Conservation (phyloP, 768 basidiomycete genomes). For the Leccinum subgranulosum region DNA sequence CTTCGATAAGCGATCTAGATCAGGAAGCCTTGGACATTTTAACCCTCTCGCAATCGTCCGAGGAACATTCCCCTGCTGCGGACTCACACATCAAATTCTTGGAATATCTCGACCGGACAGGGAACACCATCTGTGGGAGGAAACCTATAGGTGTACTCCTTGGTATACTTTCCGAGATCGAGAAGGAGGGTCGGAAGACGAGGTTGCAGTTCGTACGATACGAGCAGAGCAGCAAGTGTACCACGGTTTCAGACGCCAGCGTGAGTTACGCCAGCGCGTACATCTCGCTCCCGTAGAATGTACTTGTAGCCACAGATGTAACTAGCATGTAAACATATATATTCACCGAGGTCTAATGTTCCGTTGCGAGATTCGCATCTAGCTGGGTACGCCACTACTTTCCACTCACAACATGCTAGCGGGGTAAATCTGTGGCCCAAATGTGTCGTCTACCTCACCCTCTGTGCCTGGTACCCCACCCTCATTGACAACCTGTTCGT, state of each 20-base stretch:
- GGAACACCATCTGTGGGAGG: slow-evolving; percentile 96
- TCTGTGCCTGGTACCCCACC: slow-evolving; percentile 73
- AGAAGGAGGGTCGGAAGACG: slow-evolving; percentile 34
- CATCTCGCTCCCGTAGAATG: slow-evolving; percentile 45
- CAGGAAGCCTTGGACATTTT: slow-evolving; percentile 81
- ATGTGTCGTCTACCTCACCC: slow-evolving; percentile 50
- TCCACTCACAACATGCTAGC: slow-evolving; percentile 14
- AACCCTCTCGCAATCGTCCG: slow-evolving; percentile 49
- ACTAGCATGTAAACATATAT: neutral
- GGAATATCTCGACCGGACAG: slow-evolving; percentile 64
- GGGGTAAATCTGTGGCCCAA: slow-evolving; percentile 45
- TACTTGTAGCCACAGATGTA: neutral
- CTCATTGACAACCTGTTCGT: slow-evolving; percentile 62
- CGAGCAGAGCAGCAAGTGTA: slow-evolving; percentile 84
- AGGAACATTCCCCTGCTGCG: slow-evolving; percentile 38
- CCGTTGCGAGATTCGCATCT: neutral
- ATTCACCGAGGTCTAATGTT: neutral
- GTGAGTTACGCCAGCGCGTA: slow-evolving; percentile 97
- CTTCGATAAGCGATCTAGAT: slow-evolving; percentile 82
- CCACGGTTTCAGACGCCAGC: slow-evolving; percentile 71
- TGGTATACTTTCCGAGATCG: slow-evolving; percentile 64
- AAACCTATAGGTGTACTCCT: slow-evolving; percentile 94
- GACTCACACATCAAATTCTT: slow-evolving; percentile 62
- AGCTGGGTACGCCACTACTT: neutral
- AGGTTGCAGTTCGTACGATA: slow-evolving; percentile 84